Conservation (phyloP, 768 basidiomycete genomes). For the Auriscalpium microsporum region DNA sequence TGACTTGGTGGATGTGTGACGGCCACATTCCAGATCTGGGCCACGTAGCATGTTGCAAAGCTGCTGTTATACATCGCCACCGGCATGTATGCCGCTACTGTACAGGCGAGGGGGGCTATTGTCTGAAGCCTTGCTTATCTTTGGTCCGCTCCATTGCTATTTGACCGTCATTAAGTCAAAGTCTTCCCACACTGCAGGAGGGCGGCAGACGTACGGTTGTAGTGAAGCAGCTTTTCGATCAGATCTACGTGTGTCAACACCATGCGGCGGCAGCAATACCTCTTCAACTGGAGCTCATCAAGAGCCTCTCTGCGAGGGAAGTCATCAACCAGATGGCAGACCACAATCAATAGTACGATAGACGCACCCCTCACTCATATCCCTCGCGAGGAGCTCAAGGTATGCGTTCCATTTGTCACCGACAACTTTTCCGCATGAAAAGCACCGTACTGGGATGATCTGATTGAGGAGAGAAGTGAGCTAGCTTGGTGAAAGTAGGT, state of each 20-base stretch:
- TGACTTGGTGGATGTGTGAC: too few relatives aligned
- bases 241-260: slow-evolving; percentile 95
- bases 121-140: slow-evolving; percentile 9
- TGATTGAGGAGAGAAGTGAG: slow-evolving; percentile 20
- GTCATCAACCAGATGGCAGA: not conserved
- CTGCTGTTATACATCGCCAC: too few relatives aligned
- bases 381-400: slow-evolving; percentile 69
- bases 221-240: slow-evolving; percentile 94
- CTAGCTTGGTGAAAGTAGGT: too few relatives aligned
- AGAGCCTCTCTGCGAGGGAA: slow-evolving; percentile 63
- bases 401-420: slow-evolving; percentile 95
- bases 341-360: not conserved
- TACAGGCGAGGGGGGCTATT: not conserved
- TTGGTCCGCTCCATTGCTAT: slow-evolving; percentile 21
- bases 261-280: slow-evolving; percentile 97
- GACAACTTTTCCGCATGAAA: slow-evolving; percentile 95
- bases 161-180: not conserved
- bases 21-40: too few relatives aligned
- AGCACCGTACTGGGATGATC: slow-evolving; percentile 96
- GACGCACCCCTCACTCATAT: slow-evolving; percentile 82
- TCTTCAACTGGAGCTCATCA: slow-evolving; percentile 79
- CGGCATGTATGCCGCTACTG: too few relatives aligned
- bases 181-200: not conserved
- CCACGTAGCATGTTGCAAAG: too few relatives aligned
- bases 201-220: slow-evolving; percentile 64